Evolutionary conservation across 163 green algal genomes (phyloP).

Genomic region (Prototheca stagnorum): DNA sequence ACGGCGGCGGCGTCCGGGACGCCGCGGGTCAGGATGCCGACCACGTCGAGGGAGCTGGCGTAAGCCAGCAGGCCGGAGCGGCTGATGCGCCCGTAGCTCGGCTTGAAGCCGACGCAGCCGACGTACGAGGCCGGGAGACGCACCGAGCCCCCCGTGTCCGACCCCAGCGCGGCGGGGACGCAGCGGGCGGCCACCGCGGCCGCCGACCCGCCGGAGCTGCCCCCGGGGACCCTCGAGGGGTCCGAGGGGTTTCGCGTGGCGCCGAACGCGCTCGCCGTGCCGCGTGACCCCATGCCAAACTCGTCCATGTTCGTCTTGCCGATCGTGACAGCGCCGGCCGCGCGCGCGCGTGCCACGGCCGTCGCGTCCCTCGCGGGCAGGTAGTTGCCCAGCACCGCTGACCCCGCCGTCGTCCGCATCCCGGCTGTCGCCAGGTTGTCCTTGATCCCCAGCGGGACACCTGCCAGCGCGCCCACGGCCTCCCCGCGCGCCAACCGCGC

Average conservation of each 20-base stretch:
- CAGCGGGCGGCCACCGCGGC: constrained; percentile 71
- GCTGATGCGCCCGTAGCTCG: constrained; percentile 84
- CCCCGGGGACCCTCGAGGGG: constrained; percentile 62
- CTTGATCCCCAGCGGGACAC: constrained; percentile 74
- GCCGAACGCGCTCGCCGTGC: constrained; percentile 71
- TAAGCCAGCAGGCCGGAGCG: constrained; percentile 90
- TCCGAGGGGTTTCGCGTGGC: constrained; percentile 78
- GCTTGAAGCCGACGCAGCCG: constrained; percentile 92
- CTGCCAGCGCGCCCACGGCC: constrained; percentile 41
- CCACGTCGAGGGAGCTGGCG: constrained; percentile 77
- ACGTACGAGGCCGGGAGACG: constrained; percentile 90
- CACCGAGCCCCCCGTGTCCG: constrained; percentile 88
- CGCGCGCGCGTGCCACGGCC: constrained; percentile 40
- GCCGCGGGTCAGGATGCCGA: constrained; percentile 61
- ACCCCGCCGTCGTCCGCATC: constrained; percentile 71
- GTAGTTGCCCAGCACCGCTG: constrained; percentile 34
- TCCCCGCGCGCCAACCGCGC: constrained; percentile 10
- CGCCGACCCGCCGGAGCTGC: constrained; percentile 85
- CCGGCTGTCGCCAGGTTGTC: constrained; percentile 87
- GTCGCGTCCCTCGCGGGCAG: constrained; percentile 73
- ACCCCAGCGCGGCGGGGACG: constrained; percentile 58
- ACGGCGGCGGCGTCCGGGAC: constrained; percentile 78
- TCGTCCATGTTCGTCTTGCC: constrained; percentile 97
- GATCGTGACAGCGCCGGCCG: constrained; percentile 67
- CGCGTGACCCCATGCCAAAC: constrained; percentile 94